Evolutionary conservation across 768 basidiomycete genomes (phyloP).

Genomic region (Mycena vulgaris): DNA sequence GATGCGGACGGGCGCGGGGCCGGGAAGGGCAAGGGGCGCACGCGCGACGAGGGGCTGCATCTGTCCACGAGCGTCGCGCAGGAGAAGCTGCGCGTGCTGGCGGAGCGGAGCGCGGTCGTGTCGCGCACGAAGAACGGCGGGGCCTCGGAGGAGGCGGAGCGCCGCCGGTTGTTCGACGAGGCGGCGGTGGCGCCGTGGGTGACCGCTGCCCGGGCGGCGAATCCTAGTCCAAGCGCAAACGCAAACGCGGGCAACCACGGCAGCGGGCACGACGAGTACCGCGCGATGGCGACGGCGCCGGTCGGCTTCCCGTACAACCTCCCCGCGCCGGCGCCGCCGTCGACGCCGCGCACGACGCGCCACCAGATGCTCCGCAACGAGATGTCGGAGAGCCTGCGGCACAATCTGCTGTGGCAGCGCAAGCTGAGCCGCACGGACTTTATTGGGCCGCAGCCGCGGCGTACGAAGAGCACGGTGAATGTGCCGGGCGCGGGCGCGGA

Average conservation of each 20-base stretch:
- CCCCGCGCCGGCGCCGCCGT: conserved; percentile 74
- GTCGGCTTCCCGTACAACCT: conserved; percentile 81
- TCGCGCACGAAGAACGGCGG: conserved; percentile 25
- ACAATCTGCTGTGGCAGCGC: conserved; percentile 87
- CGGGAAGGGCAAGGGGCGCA: conserved; percentile 24
- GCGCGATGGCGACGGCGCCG: conserved; percentile 67
- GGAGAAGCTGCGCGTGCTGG: conserved; percentile 73
- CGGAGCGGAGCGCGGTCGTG: conserved; percentile 59
- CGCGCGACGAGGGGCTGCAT: conserved; percentile 56
- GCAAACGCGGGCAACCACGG: too few species aligned
- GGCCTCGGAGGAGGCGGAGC: conserved; percentile 24
- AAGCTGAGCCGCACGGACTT: conserved; percentile 72
- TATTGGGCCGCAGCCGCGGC: conserved; percentile 46
- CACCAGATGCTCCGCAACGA: conserved; percentile 89
- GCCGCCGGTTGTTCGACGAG: conserved; percentile 29
- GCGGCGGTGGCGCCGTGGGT: conserved; percentile 31
- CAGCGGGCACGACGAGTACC: conserved; percentile 21
- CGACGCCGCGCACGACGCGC: conserved; percentile 89
- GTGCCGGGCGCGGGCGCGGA: conserved; percentile 8
- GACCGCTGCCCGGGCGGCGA: conserved; percentile 8
- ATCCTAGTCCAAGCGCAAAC: too few species aligned
- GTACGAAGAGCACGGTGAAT: conserved; percentile 38
- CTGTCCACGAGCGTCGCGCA: conserved; percentile 80
- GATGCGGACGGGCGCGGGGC: conserved; percentile 32
- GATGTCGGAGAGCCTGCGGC: conserved; percentile 86